A percentile compares a stretch with the other conserved stretches of the same genome.
phyloP scores from a whole-genome alignment of 2,329 filamentous ascomycete species.

The Verticillium isaacii region DNA sequence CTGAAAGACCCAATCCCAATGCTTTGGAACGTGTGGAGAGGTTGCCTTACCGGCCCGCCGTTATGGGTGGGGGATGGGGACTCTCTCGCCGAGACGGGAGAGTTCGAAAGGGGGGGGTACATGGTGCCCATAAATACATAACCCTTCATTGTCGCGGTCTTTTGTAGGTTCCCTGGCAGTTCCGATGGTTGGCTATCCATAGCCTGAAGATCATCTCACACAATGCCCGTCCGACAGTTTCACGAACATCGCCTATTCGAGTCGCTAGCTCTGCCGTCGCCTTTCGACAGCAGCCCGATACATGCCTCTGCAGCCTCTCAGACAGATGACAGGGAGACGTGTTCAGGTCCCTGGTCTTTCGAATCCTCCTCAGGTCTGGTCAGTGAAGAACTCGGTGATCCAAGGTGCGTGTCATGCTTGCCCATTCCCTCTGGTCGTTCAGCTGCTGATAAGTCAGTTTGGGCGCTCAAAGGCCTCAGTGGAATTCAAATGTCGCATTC shows the following conservation, averaged over 20 bases:
- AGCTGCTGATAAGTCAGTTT: neutral
- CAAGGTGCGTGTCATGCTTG: neutral
- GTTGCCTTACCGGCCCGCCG: neutral
- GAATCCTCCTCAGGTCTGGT: neutral
- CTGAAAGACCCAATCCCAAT: neutral
- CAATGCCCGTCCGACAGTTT: neutral
- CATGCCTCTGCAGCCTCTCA: neutral
- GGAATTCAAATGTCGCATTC: neutral
- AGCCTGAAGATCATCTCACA: neutral
- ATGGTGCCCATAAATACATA: neutral
- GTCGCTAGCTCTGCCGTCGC: neutral
- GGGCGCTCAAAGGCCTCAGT: neutral
- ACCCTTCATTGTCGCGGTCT: neutral
- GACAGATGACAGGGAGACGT: neutral
- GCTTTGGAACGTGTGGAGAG: neutral
- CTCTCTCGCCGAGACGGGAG: neutral
- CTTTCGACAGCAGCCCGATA: neutral
- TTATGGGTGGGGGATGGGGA: neutral
- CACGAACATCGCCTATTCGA: neutral
- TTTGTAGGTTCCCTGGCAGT: neutral
- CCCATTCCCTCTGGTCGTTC: neutral
- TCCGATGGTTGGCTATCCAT: neutral
- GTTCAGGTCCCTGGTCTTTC: neutral
- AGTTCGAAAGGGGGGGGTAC: neutral
- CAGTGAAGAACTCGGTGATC: neutral